Percentiles rank a stretch among this genome's conserved stretches.
These are phyloP conservation scores for Annulohypoxylon stygium DNA, from an alignment of 495 filamentous ascomycete species.

Conservation along the genomic window DNA sequence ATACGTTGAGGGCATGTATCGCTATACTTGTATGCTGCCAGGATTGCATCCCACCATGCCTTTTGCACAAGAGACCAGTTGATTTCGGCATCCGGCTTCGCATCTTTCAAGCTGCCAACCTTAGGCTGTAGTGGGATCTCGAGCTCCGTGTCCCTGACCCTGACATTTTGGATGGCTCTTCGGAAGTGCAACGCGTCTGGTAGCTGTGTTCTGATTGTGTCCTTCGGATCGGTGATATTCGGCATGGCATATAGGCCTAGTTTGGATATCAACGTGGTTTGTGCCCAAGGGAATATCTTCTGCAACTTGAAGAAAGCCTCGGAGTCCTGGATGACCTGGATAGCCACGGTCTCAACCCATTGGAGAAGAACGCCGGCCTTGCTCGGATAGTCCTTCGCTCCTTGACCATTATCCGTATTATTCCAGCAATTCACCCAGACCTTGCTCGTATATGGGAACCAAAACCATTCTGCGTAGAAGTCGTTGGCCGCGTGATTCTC, in stretches of 20 bases:
- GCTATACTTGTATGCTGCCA: slow-evolving; percentile 56
- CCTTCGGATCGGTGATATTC: slow-evolving; percentile 20
- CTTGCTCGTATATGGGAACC: slow-evolving; percentile 64
- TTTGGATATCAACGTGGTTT: slow-evolving; percentile 52
- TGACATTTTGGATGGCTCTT: slow-evolving; percentile 66
- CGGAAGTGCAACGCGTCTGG: slow-evolving; percentile 67
- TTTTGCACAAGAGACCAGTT: slow-evolving; percentile 60
- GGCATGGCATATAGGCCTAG: slow-evolving; percentile 55
- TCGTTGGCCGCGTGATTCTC: slow-evolving; percentile 55
- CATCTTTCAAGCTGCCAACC: slow-evolving; percentile 30
- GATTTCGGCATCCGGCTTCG: slow-evolving; percentile 49
- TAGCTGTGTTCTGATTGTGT: slow-evolving; percentile 58
- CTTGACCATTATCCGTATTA: slow-evolving; percentile 51
- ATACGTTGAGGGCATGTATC: slow-evolving; percentile 63
- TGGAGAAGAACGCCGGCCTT: slow-evolving; percentile 57
- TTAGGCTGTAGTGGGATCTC: slow-evolving; percentile 61
- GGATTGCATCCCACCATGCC: slow-evolving; percentile 68
- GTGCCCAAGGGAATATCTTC: slow-evolving; percentile 38
- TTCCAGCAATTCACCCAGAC: slow-evolving; percentile 67
- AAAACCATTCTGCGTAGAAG: slow-evolving; percentile 68
- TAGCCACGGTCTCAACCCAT: slow-evolving; percentile 53
- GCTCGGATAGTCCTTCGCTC: slow-evolving; percentile 58
- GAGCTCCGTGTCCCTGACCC: slow-evolving; percentile 65
- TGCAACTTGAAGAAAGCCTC: slow-evolving; percentile 37
- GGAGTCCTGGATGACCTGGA: slow-evolving; percentile 42